Base-by-base conservation (phyloP, 225 moss, liverwort and hornwort species). In the Pseudisothecium myosuroides region DNA sequence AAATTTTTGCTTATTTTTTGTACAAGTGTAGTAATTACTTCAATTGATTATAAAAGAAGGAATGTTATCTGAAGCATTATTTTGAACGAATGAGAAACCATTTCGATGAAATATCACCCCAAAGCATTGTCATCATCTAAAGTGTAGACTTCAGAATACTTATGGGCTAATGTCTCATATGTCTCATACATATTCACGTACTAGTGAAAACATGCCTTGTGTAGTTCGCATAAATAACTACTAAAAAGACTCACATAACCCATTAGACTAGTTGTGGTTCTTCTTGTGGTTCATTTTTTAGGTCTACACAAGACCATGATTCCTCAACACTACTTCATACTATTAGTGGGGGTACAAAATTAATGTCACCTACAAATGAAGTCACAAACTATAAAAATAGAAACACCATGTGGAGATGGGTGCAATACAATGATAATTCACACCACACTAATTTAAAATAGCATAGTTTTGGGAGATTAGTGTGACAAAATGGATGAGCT, bases 171-270 rank as follows among this genome's bases (percentile, higher is more conserved):
- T 47, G 6, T n/a, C n/a, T n/a, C 17, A 76, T 4, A 23, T 8
- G 4, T 37, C 9, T n/a, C 14, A 37, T 36, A 26, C 7, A 55
- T 55, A 56, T n/a, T 55, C 26, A 26, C 37, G n/a, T 2, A 21
- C 9, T 18, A 47, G 22, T 74, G 1, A 11, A 31, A 74, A 19
- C 2, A 31, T 2, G 1, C 1, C 7, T 31, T 28, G 4, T 47
- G 7, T 18, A 31, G 6, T 74, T 45, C 0, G 0, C 0, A 3
- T 16, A 17, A 47, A 47, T 45, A 17, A 9, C 7, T 31, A 7
- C 0, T 45, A 0, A 28, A 31, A 28, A 15, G 43, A 72, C 2
- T 10, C 18, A 47, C 3, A 4, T 6, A 31, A 74, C 11, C 7
- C 31, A 31, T 47, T 11, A 17, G 45, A 73, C 6, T 73, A 28